Base-by-base conservation (phyloP, 129 eudicot genomes). In the Artemisia tridentata region DNA sequence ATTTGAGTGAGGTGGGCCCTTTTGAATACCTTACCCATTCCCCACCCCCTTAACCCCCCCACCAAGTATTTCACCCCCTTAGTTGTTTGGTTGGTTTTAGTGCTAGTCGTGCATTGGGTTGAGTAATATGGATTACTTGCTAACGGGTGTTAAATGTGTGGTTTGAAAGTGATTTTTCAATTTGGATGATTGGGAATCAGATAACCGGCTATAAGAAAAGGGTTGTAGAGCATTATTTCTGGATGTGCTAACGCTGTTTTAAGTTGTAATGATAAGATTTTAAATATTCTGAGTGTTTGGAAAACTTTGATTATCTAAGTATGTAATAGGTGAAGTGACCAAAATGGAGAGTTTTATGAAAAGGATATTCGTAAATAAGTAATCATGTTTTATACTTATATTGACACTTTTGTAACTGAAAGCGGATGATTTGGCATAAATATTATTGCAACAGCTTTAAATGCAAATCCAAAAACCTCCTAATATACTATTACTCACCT, bases 41-140 rank as follows among this genome's bases (percentile, higher is more conserved):
- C n/a, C n/a, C n/a, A n/a, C n/a, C n/a, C n/a, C n/a, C n/a, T n/a
- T n/a, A n/a, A n/a, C n/a, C n/a, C n/a, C n/a, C n/a, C n/a, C n/a
- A n/a, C n/a, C n/a, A n/a, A n/a, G n/a, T n/a, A n/a, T n/a, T n/a
- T n/a, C n/a, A n/a, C n/a, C n/a, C n/a, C n/a, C n/a, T n/a, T n/a
- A n/a, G n/a, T n/a, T n/a, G 25, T 56, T 45, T 75, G 67, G 11
- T 21, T 54, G 31, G 41, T 34, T 23, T 20, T 20, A 18, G 27
- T 60, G 49, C 29, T 41, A 71, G 43, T 51, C 46, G 12, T 60
- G 68, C 60, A 34, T 72, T 10, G 69, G 43, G 46, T 72, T 23
- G 68, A 59, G 48, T 45, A 25, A 60, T 43, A 11, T 11, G 4
- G 43, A 61, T 27, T 46, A 58, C 45, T 38, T 38, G 45, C 10